Percentiles rank a stretch among this genome's conserved stretches.
These are phyloP conservation scores for Metschnikowia hibisci DNA, from an alignment of 805 yeast genomes.

Conservation along the genomic window DNA sequence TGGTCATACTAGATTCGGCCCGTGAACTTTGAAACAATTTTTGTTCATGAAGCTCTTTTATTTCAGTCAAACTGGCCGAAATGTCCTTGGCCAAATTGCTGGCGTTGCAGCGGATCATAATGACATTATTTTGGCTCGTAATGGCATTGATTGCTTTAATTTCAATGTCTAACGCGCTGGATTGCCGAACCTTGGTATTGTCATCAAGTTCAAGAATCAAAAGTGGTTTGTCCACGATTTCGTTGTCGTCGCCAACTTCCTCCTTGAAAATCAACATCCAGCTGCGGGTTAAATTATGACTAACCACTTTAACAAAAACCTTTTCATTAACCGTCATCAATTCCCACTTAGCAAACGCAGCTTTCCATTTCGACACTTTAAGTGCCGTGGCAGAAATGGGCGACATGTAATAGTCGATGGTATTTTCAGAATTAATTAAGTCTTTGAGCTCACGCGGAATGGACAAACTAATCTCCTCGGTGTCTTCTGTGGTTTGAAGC, in stretches of 20 bases:
- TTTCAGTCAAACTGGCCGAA: slow-evolving; percentile 24
- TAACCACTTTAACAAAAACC: slow-evolving; percentile 37
- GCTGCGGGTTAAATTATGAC: slow-evolving; percentile 29
- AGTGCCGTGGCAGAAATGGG: slow-evolving; percentile 32
- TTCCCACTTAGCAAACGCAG: slow-evolving; percentile 42
- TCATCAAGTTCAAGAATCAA: slow-evolving; percentile 30
- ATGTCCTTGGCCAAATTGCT: slow-evolving; percentile 25
- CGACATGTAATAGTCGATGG: slow-evolving; percentile 37
- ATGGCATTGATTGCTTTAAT: slow-evolving; percentile 31
- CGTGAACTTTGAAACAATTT: slow-evolving; percentile 10
- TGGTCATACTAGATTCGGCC: slow-evolving; percentile 24
- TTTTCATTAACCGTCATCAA: slow-evolving; percentile 37
- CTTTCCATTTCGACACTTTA: slow-evolving; percentile 42
- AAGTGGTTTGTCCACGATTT: slow-evolving; percentile 34
- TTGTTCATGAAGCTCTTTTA: slow-evolving; percentile 21
- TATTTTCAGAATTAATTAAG: slow-evolving; percentile 33
- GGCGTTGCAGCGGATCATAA: slow-evolving; percentile 33
- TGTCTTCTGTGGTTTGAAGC: neutral
- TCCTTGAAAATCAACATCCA: slow-evolving; percentile 43
- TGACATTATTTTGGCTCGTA: slow-evolving; percentile 23
- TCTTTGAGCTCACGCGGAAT: slow-evolving; percentile 37
- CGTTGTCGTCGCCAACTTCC: slow-evolving; percentile 30
- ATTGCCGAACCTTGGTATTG: slow-evolving; percentile 26
- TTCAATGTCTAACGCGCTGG: slow-evolving; percentile 40
- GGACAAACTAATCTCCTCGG: slow-evolving; percentile 21